Evolutionary conservation across 768 basidiomycete species (phyloP).

Genomic region (Cubamyces sp.): DNA sequence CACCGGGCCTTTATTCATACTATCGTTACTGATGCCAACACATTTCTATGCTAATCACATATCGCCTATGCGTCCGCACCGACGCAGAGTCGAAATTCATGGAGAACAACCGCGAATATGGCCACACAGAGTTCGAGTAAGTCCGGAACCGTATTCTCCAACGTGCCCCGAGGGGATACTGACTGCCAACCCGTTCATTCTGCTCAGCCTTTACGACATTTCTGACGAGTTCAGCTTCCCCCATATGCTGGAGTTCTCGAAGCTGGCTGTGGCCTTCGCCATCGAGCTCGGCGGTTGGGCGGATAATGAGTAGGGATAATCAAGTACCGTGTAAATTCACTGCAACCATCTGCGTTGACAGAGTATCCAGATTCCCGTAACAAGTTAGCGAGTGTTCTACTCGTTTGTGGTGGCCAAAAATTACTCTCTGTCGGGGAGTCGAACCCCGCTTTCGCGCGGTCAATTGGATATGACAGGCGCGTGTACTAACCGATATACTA

Average conservation of each 20-base stretch:
- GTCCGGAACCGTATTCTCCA: conserved; percentile 34
- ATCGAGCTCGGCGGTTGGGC: conserved; percentile 53
- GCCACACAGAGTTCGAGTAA: conserved; percentile 82
- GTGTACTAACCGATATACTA: conserved; percentile 23
- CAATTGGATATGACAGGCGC: conserved; percentile 12
- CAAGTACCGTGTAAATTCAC: no score
- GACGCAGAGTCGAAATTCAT: conserved; percentile 64
- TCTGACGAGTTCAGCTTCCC: conserved; percentile 87
- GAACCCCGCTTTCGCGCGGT: conserved; percentile 40
- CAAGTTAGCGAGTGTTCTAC: no score
- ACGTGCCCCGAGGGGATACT: conserved; percentile 16
- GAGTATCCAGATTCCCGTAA: no score
- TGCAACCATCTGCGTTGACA: no score
- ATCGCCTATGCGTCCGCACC: conserved; percentile 14
- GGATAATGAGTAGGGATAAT: conserved; percentile 26
- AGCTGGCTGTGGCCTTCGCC: conserved; percentile 56
- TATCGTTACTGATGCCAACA: conserved; percentile 5
- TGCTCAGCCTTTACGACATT: conserved; percentile 73
- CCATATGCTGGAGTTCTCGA: conserved; percentile 79
- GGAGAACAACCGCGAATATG: conserved; percentile 75
- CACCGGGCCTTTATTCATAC: no score
- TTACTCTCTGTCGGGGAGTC: conserved; percentile 35
- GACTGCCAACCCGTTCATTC: no score
- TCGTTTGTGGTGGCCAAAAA: no score
- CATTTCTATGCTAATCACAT: conserved; percentile 12